These are phyloP conservation scores for Domatiomyces catenatus DNA, from an alignment of 2,329 filamentous ascomycete species.

Conservation along the genomic window DNA sequence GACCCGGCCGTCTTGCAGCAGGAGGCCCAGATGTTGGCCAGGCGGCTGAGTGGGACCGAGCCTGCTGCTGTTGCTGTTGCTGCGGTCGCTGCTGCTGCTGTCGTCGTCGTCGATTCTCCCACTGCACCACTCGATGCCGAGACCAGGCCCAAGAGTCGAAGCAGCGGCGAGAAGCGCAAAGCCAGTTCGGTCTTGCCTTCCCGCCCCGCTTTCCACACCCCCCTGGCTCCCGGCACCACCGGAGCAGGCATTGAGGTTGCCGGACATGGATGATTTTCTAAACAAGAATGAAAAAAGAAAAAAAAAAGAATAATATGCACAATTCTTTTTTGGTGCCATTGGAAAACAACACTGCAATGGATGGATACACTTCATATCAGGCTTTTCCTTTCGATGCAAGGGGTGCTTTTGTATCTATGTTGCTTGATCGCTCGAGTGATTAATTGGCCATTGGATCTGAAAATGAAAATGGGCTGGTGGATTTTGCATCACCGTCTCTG, in stretches of 20 bases:
- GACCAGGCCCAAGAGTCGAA: slow-evolving; percentile 7
- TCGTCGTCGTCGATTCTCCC: slow-evolving; percentile 3
- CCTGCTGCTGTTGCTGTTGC: neutral
- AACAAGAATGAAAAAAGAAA: neutral
- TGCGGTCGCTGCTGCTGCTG: too few relatives aligned
- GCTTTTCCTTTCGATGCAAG: neutral
- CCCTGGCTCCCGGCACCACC: neutral
- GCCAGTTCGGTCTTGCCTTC: slow-evolving; percentile 14
- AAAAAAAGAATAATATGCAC: too few relatives aligned
- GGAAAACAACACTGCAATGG: neutral
- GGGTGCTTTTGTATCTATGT: neutral
- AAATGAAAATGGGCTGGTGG: too few relatives aligned
- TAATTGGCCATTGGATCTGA: neutral
- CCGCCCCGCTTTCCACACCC: slow-evolving; percentile 10
- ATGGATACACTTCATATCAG: neutral
- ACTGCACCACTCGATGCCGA: slow-evolving; percentile 2
- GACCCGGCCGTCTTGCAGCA: slow-evolving; percentile 39
- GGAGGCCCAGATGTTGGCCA: slow-evolving; percentile 32
- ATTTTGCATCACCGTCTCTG: neutral
- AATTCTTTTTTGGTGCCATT: neutral
- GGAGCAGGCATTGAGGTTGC: neutral
- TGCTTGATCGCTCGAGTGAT: neutral
- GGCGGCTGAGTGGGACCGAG: neutral
- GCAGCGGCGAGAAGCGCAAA: slow-evolving; percentile 14
- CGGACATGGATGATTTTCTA: neutral